Evolutionary conservation across 768 basidiomycete species (phyloP).

Genomic region (Kwoniella dejecticola): DNA sequence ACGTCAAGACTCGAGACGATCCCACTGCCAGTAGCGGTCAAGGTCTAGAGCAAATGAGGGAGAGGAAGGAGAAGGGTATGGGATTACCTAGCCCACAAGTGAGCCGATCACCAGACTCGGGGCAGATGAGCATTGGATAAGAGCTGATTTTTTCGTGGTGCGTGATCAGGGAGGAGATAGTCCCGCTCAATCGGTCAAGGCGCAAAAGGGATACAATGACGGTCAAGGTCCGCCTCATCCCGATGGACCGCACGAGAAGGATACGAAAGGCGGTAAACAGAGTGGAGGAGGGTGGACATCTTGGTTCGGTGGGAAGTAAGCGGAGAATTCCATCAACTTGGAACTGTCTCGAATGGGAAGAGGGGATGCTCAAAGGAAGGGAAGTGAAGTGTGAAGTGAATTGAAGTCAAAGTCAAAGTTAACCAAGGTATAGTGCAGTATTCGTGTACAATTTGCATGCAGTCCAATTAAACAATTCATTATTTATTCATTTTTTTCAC

Average conservation of each 20-base stretch:
- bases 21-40: constrained; percentile 47
- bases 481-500: too few relatives aligned
- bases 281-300: not conserved
- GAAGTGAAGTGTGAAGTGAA: too few relatives aligned
- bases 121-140: too few relatives aligned
- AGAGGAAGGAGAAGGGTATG: constrained; percentile 51
- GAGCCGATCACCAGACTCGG: constrained; percentile 14
- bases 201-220: constrained; percentile 21
- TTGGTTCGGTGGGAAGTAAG: constrained; percentile 8
- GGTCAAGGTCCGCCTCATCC: constrained; percentile 13
- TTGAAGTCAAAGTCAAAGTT: too few relatives aligned
- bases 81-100: constrained; percentile 52
- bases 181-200: constrained; percentile 34
- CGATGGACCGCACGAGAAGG: constrained; percentile 9
- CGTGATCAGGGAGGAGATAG: constrained; percentile 39
- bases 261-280: not conserved
- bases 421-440: too few relatives aligned
- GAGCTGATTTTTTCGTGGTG: not conserved
- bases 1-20: constrained; percentile 37
- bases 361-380: too few relatives aligned
- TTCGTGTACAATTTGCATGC: too few relatives aligned
- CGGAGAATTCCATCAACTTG: too few relatives aligned
- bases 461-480: too few relatives aligned
- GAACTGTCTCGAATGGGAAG: too few relatives aligned
- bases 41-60: constrained; percentile 55